phyloP scores from a whole-genome alignment of 2,329 filamentous ascomycete genomes.

The Paecilomyces sp. region DNA sequence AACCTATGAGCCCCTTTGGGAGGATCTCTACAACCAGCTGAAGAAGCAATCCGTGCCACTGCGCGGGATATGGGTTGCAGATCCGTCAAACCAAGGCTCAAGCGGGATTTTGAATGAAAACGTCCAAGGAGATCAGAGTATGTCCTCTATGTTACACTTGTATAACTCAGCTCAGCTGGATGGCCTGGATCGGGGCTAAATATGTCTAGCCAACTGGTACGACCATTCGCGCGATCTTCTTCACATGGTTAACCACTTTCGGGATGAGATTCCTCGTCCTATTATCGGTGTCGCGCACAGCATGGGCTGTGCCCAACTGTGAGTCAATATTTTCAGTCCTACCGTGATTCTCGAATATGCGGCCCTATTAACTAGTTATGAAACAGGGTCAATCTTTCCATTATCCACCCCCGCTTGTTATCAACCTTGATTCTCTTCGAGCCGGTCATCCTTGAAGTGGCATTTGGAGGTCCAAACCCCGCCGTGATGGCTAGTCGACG shows the following conservation, averaged over 20 bases:
- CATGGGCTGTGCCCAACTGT: slow-evolving; percentile 65
- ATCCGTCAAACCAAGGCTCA: slow-evolving; percentile 68
- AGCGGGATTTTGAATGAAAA: slow-evolving; percentile 66
- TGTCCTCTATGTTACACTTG: not conserved
- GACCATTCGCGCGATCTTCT: slow-evolving; percentile 74
- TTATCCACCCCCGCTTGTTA: slow-evolving; percentile 71
- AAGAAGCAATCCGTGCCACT: slow-evolving; percentile 54
- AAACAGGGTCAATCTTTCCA: slow-evolving; percentile 48
- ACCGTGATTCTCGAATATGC: not conserved
- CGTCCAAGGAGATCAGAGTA: slow-evolving; percentile 61
- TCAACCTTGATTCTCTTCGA: slow-evolving; percentile 66
- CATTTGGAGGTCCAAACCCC: slow-evolving; percentile 2
- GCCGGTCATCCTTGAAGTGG: slow-evolving; percentile 27
- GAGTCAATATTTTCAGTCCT: not conserved
- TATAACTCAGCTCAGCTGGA: not conserved
- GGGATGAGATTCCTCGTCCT: slow-evolving; percentile 39
- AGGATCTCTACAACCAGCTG: slow-evolving; percentile 57
- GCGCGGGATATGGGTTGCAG: slow-evolving; percentile 73
- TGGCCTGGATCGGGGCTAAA: not conserved
- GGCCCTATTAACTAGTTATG: not conserved
- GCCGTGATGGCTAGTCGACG: slow-evolving; percentile 2
- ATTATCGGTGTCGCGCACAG: slow-evolving; percentile 78
- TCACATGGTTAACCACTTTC: slow-evolving; percentile 37
- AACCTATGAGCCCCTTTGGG: slow-evolving; percentile 79
- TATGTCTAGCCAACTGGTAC: slow-evolving; percentile 56